Conservation (phyloP, 129 eudicot species). For the Kitagawia praeruptora region DNA sequence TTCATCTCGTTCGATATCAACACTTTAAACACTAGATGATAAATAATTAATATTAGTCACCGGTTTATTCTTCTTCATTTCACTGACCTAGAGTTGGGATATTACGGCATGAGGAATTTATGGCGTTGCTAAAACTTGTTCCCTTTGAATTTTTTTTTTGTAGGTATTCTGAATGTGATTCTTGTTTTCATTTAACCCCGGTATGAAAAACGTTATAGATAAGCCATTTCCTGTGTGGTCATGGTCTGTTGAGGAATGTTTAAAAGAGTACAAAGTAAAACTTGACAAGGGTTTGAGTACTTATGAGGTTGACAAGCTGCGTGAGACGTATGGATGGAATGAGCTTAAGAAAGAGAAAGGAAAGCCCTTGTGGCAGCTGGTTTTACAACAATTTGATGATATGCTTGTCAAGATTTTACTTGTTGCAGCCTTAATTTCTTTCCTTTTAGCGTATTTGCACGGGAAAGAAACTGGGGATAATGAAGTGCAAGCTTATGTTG, state of each 20-base stretch:
- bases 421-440: slow-evolving; percentile 75
- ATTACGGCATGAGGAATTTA: too few relatives aligned
- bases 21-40: too few relatives aligned
- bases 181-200: not conserved
- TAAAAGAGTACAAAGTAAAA: slow-evolving; percentile 66
- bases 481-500: slow-evolving; percentile 65
- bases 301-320: slow-evolving; percentile 56
- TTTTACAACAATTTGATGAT: slow-evolving; percentile 74
- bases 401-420: slow-evolving; percentile 70
- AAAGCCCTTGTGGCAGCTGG: slow-evolving; percentile 57
- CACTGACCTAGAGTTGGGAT: too few relatives aligned
- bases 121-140: not conserved
- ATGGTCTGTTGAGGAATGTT: slow-evolving; percentile 66
- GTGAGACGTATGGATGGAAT: slow-evolving; percentile 60
- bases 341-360: slow-evolving; percentile 70
- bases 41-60: too few relatives aligned
- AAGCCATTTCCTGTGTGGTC: slow-evolving; percentile 69
- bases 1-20: too few relatives aligned
- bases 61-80: too few relatives aligned
- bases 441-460: slow-evolving; percentile 53
- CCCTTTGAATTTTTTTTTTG: not conserved
- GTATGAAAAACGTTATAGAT: slow-evolving; percentile 33
- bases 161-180: slow-evolving; percentile 6
- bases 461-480: slow-evolving; percentile 46
- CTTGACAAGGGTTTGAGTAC: slow-evolving; percentile 63